Conservation (phyloP, 1,284 basidiomycete genomes). For the Malassezia vespertilionis region DNA sequence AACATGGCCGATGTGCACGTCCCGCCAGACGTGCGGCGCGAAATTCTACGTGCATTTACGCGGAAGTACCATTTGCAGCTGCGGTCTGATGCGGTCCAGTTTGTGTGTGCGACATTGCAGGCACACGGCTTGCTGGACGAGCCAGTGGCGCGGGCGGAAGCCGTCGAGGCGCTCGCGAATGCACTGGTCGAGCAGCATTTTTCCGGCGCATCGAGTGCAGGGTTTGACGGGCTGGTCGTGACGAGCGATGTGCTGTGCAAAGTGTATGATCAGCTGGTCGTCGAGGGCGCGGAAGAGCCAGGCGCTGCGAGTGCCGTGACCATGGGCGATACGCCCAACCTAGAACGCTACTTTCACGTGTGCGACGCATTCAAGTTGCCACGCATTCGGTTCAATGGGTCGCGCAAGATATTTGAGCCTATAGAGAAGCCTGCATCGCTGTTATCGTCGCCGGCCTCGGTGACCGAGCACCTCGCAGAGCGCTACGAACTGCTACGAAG, state of each 20-base stretch:
- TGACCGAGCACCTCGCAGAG: constrained; percentile 26
- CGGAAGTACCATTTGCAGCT: constrained; percentile 40
- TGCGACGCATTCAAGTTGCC: constrained; percentile 92
- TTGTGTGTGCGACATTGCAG: constrained; percentile 35
- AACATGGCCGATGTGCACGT: constrained; percentile 1
- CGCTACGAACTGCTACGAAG: constrained; percentile 33
- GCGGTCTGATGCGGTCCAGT: constrained; percentile 39
- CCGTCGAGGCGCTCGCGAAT: constrained; percentile 40
- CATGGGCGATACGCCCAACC: constrained; percentile 59
- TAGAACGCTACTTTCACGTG: constrained; percentile 71
- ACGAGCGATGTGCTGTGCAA: constrained; percentile 30
- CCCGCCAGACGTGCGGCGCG: constrained; percentile 33
- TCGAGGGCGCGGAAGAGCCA: constrained; percentile 23
- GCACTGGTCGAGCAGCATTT: constrained; percentile 34
- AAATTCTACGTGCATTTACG: constrained; percentile 38
- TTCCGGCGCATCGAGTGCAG: constrained; percentile 6
- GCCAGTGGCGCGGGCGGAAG: constrained; percentile 32
- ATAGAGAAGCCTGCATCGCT: constrained; percentile 12
- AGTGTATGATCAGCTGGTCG: constrained; percentile 39
- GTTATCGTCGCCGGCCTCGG: constrained; percentile 25
- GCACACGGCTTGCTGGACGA: constrained; percentile 33
- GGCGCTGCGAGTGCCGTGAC: constrained; percentile 15
- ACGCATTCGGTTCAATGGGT: constrained; percentile 71
- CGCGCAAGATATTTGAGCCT: constrained; percentile 71
- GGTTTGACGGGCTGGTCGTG: constrained; percentile 24